Evolutionary conservation across 257 asterid species (phyloP).

Genomic region (Capsicum pubescens): DNA sequence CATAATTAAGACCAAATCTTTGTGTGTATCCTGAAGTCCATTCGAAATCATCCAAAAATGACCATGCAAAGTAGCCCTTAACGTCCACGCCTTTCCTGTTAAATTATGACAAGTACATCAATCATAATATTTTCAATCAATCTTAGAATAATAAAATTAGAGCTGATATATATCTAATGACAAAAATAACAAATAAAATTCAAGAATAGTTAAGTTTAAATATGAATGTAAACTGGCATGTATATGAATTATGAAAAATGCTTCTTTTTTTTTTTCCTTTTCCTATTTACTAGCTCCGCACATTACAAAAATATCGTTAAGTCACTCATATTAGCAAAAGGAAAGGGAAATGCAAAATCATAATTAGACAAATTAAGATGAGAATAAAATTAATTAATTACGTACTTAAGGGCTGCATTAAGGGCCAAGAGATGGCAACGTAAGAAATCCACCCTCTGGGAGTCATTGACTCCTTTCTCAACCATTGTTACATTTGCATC

Average conservation of each 20-base stretch:
- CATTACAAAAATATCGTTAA: too few species aligned
- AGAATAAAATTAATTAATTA: background rate
- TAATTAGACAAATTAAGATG: background rate
- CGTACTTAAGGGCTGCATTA: conserved; percentile 15
- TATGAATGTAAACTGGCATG: background rate
- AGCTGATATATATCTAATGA: background rate
- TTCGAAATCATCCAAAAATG: conserved; percentile 50
- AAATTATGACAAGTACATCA: background rate
- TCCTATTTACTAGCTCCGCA: too few species aligned
- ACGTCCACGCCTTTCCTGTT: conserved; percentile 51
- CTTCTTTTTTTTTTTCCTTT: too few species aligned
- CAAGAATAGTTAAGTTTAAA: background rate
- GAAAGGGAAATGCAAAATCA: background rate
- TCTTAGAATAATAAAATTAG: background rate
- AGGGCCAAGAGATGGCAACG: conserved; percentile 24
- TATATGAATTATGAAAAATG: too few species aligned
- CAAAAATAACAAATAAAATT: background rate
- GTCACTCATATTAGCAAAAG: background rate
- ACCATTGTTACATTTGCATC: conserved; percentile 9
- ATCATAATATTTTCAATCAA: background rate
- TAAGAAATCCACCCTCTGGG: conserved; percentile 23
- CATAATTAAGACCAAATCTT: conserved; percentile 44
- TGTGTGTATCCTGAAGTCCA: conserved; percentile 52
- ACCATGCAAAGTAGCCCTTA: conserved; percentile 60
- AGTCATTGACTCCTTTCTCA: background rate